These are phyloP conservation scores for Cylindrotheca fusiformis DNA, from an alignment of 108 stramenopile genomes.

Conservation along the genomic window DNA sequence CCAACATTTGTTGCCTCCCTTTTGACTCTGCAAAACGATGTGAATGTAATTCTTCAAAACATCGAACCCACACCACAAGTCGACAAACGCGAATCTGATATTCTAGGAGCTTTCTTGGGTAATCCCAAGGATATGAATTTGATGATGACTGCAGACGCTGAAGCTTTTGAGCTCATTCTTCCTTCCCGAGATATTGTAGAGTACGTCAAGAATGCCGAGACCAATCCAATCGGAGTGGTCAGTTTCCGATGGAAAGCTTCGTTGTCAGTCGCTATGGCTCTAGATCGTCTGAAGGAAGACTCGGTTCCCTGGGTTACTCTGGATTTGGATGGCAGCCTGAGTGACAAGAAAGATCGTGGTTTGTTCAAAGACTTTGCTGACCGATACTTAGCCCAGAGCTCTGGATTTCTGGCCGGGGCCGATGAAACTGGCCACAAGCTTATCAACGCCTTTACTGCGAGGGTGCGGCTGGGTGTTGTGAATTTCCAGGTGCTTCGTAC, in stretches of 20 bases:
- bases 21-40: constrained; percentile 16
- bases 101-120: no score
- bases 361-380: constrained; percentile 32
- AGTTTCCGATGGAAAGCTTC: constrained; percentile 43
- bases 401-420: constrained; percentile 11
- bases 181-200: constrained; percentile 35
- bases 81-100: no score
- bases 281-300: constrained; percentile 15
- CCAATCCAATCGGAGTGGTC: constrained; percentile 38
- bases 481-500: constrained; percentile 50
- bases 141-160: constrained; percentile 21
- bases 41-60: constrained; percentile 1
- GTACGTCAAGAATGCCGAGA: constrained; percentile 18
- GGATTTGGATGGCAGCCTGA: constrained; percentile 27
- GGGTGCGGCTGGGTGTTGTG: constrained; percentile 16
- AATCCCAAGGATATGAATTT: constrained; percentile 23
- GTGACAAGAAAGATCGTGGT: constrained; percentile 16
- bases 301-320: constrained; percentile 28
- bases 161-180: constrained; percentile 42
- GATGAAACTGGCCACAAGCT: constrained; percentile 14
- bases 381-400: constrained; percentile 24
- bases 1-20: constrained; percentile 37
- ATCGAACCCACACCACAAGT: constrained; percentile 2
- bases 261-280: constrained; percentile 19
- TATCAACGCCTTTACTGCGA: constrained; percentile 23